phyloP scores from a whole-genome alignment of 1,284 basidiomycete genomes.

The Hemileia vastatrix region DNA sequence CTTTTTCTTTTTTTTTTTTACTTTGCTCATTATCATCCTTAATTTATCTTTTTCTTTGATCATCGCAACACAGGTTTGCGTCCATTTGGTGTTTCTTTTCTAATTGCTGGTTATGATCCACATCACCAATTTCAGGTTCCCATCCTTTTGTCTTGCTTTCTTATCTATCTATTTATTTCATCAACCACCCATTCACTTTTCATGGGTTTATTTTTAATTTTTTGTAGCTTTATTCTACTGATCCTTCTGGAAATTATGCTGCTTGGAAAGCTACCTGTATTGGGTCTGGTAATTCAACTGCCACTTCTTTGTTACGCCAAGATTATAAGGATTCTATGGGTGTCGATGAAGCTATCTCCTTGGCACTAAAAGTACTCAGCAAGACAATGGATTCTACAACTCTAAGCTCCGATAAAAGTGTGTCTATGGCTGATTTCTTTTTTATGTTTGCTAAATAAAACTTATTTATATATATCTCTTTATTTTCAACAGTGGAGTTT shows the following conservation, averaged over 20 bases:
- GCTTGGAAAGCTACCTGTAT: constrained; percentile 99
- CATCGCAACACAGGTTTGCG: constrained; percentile 69
- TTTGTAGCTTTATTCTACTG: constrained; percentile 76
- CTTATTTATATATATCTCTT: constrained; percentile 5
- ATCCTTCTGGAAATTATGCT: constrained; percentile 96
- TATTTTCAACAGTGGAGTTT: constrained; percentile 66
- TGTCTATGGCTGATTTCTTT: constrained; percentile 41
- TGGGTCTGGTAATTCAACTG: constrained; percentile 90
- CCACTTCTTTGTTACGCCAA: constrained; percentile 87
- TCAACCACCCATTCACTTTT: neutral
- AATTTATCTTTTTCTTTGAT: neutral
- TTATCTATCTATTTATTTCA: neutral
- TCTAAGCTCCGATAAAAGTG: constrained; percentile 84
- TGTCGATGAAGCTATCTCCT: constrained; percentile 78
- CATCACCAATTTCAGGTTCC: constrained; percentile 79
- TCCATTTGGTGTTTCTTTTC: constrained; percentile 90
- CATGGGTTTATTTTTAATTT: neutral
- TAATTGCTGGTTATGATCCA: constrained; percentile 93
- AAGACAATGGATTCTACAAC: constrained; percentile 99
- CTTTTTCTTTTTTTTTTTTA: neutral
- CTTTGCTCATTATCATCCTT: constrained; percentile 4
- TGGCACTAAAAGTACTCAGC: constrained; percentile 90
- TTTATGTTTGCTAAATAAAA: neutral
- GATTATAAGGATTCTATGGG: constrained; percentile 95
- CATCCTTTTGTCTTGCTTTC: neutral